Evolutionary conservation across 305 asterid species (phyloP).

Genomic region (Fraxinus xanthoxyloides): DNA sequence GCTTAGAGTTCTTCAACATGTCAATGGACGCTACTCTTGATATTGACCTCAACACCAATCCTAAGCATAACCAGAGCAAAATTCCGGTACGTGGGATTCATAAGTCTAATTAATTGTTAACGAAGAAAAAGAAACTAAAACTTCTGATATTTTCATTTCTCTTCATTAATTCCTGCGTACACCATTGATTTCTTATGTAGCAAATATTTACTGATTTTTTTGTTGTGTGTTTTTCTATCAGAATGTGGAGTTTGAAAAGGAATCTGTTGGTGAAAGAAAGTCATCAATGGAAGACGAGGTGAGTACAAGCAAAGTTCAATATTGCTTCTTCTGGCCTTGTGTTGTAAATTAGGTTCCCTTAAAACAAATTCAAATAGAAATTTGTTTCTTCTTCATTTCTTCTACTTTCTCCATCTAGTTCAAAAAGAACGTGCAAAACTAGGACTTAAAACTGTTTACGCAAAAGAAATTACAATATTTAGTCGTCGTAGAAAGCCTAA

Average conservation of each 20-base stretch:
- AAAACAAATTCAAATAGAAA: too few species aligned
- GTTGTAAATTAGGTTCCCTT: neutral
- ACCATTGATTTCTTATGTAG: too few species aligned
- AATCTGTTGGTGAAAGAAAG: neutral
- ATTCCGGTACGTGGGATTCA: slow-evolving; percentile 23
- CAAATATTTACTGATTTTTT: too few species aligned
- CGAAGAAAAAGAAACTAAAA: neutral
- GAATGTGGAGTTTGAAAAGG: slow-evolving; percentile 6
- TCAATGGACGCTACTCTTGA: neutral
- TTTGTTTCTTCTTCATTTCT: neutral
- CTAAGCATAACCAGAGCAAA: slow-evolving; percentile 33
- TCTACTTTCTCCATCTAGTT: neutral
- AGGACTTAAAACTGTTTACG: neutral
- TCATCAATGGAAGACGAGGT: slow-evolving; percentile 18
- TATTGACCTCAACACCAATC: slow-evolving; percentile 56
- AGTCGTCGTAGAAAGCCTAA: too few species aligned
- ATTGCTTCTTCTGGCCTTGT: neutral
- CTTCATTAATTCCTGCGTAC: neutral
- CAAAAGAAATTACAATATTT: too few species aligned
- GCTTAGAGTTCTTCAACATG: slow-evolving; percentile 2
- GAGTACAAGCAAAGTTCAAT: neutral
- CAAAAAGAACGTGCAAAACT: neutral
- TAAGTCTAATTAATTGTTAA: neutral
- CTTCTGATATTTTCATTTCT: neutral
- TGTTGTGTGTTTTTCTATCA: neutral